Base-by-base conservation (phyloP, 2,329 filamentous ascomycete species). In the Aspergillus arachidicola region DNA sequence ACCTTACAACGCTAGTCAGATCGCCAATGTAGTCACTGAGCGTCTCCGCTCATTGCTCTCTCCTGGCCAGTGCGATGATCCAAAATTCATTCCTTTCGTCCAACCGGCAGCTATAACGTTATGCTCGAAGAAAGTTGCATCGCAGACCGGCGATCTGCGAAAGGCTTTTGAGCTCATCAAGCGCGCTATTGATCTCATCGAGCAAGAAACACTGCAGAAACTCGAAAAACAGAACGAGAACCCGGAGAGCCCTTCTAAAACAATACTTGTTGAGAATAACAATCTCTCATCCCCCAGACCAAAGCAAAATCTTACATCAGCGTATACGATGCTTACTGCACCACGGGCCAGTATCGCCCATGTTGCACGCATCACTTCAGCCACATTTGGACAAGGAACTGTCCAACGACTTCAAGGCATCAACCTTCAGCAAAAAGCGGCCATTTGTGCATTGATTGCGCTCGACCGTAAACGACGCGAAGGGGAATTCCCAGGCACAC, bases 111-210 rank as follows among this genome's bases (percentile, higher is more conserved):
- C 95, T 21, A 93, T 99, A 69, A 92, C 96, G 72, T 89, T 99
- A 51, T 96, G 94, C 76, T 91, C 95, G 9, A 92, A 95, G 76
- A 99, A 98, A 76, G 92, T 99, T 19, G 91, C 95, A 4, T 93
- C 91, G 59, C 94, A 98, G 76, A 97, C 93, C 0, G 95, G 95
- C 50, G 95, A 99, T 76, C 79, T 99, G 56, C 91, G 95, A 64
- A 97, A 96, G 78, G 94, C 94, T 0, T 97, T 98, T 72, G 94
- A 97, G 77, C 92, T 99, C 64, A 93, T 94, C 76, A 90, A 93
- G 54, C 88, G 93, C 59, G 93, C 94, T 4, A 88, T 99, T 61
- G 94, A 98, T 76, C 81, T 97, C 26, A 88, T 97, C 56, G 95
- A 98, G 78, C 84, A 87, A 58, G 94, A 98, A 77, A 94, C 91